These are phyloP conservation scores for Clonostachys chloroleuca DNA, from an alignment of 2,329 filamentous ascomycete genomes.

Conservation along the genomic window DNA sequence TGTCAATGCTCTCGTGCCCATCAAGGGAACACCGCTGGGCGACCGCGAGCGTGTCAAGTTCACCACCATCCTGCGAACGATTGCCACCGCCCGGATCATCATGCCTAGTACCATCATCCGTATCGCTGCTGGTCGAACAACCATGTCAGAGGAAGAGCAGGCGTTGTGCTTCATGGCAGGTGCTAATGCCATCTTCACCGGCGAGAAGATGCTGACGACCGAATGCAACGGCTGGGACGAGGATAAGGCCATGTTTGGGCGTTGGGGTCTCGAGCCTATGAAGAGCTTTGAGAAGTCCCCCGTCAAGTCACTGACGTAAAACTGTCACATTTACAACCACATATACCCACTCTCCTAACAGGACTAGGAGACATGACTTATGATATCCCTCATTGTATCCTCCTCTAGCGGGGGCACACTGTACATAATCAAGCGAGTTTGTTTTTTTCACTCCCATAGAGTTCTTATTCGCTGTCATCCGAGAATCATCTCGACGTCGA, in stretches of 20 bases:
- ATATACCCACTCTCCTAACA: too few species aligned
- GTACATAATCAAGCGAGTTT: too few species aligned
- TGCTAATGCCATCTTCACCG: conserved; percentile 91
- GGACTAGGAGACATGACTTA: too few species aligned
- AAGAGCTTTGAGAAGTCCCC: conserved; percentile 36
- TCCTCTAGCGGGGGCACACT: too few species aligned
- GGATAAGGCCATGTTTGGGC: conserved; percentile 76
- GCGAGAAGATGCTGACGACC: conserved; percentile 93
- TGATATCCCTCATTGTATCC: too few species aligned
- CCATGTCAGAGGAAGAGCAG: conserved; percentile 84
- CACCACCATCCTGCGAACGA: conserved; percentile 73
- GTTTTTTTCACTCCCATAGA: too few species aligned
- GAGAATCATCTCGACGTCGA: too few species aligned
- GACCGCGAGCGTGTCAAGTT: conserved; percentile 71
- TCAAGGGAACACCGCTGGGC: conserved; percentile 82
- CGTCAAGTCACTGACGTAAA: conserved; percentile 4
- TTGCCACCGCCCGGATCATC: conserved; percentile 77
- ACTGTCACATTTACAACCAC: too few species aligned
- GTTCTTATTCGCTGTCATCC: too few species aligned
- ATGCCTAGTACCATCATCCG: conserved; percentile 86
- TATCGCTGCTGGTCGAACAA: conserved; percentile 79
- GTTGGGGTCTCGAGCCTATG: conserved; percentile 82
- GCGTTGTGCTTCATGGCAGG: conserved; percentile 86
- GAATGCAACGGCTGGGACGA: conserved; percentile 90
- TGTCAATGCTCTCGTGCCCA: conserved; percentile 86